Conservation (phyloP, 768 basidiomycete species). For the Auriscalpium orientale region DNA sequence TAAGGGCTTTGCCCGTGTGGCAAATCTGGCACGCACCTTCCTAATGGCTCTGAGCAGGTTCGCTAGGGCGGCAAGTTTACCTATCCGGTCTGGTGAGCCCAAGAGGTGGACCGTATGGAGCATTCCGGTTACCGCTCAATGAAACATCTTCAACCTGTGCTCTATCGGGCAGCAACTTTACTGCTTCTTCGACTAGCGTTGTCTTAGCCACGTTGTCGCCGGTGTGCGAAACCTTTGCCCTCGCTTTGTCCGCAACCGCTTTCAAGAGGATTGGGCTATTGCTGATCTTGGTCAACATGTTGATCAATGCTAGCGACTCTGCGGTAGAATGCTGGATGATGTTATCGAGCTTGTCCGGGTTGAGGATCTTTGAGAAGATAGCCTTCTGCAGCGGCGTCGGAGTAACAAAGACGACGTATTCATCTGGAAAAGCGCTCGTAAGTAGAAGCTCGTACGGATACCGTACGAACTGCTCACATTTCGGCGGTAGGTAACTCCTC, state of each 20-base stretch:
- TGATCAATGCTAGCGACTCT: conserved; percentile 74
- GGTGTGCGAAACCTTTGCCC: conserved; percentile 27
- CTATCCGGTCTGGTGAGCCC: conserved; percentile 30
- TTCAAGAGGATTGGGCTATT: conserved; percentile 87
- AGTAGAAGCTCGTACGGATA: background rate
- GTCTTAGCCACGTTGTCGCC: conserved; percentile 35
- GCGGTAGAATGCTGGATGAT: conserved; percentile 66
- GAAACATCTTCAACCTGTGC: conserved; percentile 62
- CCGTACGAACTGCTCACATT: conserved; percentile 45
- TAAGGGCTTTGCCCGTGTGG: background rate
- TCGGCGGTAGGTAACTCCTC: conserved; percentile 82
- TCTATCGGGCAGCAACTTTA: conserved; percentile 51
- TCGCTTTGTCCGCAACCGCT: conserved; percentile 62
- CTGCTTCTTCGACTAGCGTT: conserved; percentile 50
- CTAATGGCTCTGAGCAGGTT: conserved; percentile 54
- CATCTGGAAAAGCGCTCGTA: conserved; percentile 45
- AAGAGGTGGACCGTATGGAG: background rate
- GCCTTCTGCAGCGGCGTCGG: conserved; percentile 78
- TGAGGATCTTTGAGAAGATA: conserved; percentile 72
- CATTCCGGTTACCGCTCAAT: conserved; percentile 55
- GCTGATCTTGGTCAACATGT: conserved; percentile 80
- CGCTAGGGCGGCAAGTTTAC: conserved; percentile 65
- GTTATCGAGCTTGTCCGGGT: conserved; percentile 59
- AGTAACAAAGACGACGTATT: conserved; percentile 96
- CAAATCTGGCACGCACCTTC: conserved; percentile 34